Conservation (phyloP, 441 rosid species). For the Flueggea neowawraea region DNA sequence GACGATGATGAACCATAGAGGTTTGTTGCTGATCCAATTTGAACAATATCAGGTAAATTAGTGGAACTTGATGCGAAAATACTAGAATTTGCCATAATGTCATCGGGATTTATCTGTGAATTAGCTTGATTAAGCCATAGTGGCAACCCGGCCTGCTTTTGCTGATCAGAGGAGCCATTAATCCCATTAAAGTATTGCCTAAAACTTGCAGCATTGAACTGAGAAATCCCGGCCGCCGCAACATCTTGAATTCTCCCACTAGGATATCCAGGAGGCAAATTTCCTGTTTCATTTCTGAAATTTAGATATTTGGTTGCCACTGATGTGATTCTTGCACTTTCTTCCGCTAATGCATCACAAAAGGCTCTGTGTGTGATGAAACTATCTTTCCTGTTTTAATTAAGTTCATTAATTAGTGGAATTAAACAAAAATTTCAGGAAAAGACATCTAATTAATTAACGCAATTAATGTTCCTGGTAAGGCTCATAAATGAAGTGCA, state of each 20-base stretch:
- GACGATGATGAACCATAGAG: slow-evolving; percentile 14
- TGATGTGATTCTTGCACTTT: slow-evolving; percentile 48
- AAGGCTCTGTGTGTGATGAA: slow-evolving; percentile 71
- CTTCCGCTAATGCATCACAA: slow-evolving; percentile 66
- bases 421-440: neutral
- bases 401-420: slow-evolving; percentile 2
- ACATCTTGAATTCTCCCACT: slow-evolving; percentile 44
- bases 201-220: slow-evolving; percentile 37
- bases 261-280: slow-evolving; percentile 47
- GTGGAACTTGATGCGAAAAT: slow-evolving; percentile 11
- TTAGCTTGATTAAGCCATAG: slow-evolving; percentile 24
- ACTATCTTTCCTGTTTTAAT: slow-evolving; percentile 57
- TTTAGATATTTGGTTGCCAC: slow-evolving; percentile 26
- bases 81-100: slow-evolving; percentile 9
- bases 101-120: slow-evolving; percentile 7
- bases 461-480: no score
- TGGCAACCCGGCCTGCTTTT: slow-evolving; percentile 16
- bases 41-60: slow-evolving; percentile 61
- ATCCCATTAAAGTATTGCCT: slow-evolving; percentile 39
- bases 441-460: no score
- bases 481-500: no score
- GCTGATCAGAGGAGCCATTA: slow-evolving; percentile 18
- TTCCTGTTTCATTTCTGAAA: slow-evolving; percentile 33
- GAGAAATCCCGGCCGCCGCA: slow-evolving; percentile 36
- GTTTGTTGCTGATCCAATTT: slow-evolving; percentile 46